Evolutionary conservation across 2,329 filamentous ascomycete species (phyloP).

Genomic region (Bipolaris zeicola): DNA sequence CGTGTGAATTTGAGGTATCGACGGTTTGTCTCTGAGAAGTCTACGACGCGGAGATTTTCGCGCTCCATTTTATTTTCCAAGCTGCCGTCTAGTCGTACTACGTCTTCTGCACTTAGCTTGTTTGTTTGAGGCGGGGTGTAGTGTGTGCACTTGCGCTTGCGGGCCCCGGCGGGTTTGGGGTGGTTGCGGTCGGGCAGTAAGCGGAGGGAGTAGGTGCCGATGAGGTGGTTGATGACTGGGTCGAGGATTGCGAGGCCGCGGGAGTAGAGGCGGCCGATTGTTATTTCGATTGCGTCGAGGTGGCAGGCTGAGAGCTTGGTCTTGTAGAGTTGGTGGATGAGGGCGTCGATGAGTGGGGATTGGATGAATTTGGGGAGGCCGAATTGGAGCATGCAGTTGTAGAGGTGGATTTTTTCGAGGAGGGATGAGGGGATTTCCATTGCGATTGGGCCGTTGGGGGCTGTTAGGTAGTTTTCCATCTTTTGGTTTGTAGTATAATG

Average conservation of each 20-base stretch:
- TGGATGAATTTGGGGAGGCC: slow-evolving; percentile 18
- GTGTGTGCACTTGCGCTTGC: neutral
- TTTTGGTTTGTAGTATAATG: neutral
- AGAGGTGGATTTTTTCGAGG: slow-evolving; percentile 26
- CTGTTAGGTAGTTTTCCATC: neutral
- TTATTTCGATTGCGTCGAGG: slow-evolving; percentile 25
- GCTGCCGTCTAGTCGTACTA: neutral
- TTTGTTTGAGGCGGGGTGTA: too few species aligned
- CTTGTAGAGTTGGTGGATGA: slow-evolving; percentile 24
- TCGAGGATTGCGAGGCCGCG: slow-evolving; percentile 23
- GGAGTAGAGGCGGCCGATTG: slow-evolving; percentile 23
- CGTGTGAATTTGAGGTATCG: slow-evolving; percentile 1
- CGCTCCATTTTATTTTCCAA: neutral
- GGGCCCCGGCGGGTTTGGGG: neutral
- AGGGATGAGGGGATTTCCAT: slow-evolving; percentile 14
- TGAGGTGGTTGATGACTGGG: slow-evolving; percentile 25
- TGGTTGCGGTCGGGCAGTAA: slow-evolving; percentile 10
- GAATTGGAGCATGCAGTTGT: slow-evolving; percentile 29
- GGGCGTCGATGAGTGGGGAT: slow-evolving; percentile 16
- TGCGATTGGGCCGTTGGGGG: neutral
- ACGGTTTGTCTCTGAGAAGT: neutral
- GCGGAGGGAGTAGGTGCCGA: slow-evolving; percentile 22
- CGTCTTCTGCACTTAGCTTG: neutral
- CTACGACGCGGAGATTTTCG: neutral
- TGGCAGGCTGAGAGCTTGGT: slow-evolving; percentile 12